Percentiles rank a stretch among this genome's conserved stretches.
Conservation (phyloP, 176 grass and related monocot genomes). For the Typha latifolia region DNA sequence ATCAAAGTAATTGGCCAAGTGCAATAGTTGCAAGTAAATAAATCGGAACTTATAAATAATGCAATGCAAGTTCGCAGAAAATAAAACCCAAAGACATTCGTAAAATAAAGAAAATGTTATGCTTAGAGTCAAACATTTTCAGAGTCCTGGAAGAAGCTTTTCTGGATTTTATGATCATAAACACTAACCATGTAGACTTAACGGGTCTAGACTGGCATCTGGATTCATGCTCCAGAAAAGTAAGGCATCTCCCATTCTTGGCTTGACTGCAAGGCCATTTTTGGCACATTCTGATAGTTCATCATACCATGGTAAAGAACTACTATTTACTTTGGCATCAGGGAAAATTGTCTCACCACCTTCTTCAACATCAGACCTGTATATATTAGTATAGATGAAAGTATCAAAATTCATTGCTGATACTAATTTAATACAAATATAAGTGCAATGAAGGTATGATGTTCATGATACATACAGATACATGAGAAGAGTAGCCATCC, state of each 20-base stretch:
- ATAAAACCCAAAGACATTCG: background rate
- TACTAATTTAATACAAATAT: background rate
- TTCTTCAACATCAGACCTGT: slow-evolving; percentile 97
- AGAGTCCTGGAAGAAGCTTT: background rate
- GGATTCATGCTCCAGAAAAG: slow-evolving; percentile 99
- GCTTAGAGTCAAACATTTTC: background rate
- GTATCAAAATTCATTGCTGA: slow-evolving; percentile 9
- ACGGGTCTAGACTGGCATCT: slow-evolving; percentile 63
- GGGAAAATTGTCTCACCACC: slow-evolving; percentile 94
- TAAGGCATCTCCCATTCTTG: slow-evolving; percentile 92
- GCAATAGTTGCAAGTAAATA: background rate
- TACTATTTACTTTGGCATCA: slow-evolving; percentile 57
- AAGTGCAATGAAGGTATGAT: too few species aligned
- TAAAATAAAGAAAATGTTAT: background rate
- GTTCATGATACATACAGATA: slow-evolving; percentile 48
- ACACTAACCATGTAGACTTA: slow-evolving; percentile 81
- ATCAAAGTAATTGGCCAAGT: background rate
- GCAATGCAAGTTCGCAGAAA: background rate
- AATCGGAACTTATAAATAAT: background rate
- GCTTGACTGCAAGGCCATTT: slow-evolving; percentile 66
- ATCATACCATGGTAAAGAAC: slow-evolving; percentile 62
- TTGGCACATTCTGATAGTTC: slow-evolving; percentile 85
- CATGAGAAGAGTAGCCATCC: slow-evolving; percentile 94
- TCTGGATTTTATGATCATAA: background rate
- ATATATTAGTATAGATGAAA: slow-evolving; percentile 15